phyloP scores from a whole-genome alignment of 2,329 filamentous ascomycete genomes.

The Diaporthe vaccinii region DNA sequence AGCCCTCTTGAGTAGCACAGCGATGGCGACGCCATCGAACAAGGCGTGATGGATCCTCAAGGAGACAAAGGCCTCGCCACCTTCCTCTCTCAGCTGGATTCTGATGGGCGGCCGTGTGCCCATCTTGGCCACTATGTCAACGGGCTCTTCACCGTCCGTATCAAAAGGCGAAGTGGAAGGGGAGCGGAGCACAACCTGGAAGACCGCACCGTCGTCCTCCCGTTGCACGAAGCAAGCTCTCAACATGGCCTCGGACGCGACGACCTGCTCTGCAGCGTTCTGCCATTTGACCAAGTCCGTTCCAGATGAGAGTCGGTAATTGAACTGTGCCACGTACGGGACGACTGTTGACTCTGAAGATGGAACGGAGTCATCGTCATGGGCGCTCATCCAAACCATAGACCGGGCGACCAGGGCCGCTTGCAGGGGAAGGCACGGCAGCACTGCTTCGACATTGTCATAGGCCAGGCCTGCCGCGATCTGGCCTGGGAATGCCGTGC shows the following conservation, averaged over 20 bases:
- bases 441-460: conserved; percentile 36
- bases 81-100: conserved; percentile 24
- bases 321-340: conserved; percentile 44
- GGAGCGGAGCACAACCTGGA: conserved; percentile 43
- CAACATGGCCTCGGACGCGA: conserved; percentile 43
- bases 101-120: conserved; percentile 36
- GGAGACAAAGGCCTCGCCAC: conserved; percentile 37
- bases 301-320: conserved; percentile 40
- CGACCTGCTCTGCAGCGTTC: conserved; percentile 34
- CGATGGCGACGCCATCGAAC: conserved; percentile 44
- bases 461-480: conserved; percentile 32
- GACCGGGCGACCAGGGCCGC: conserved; percentile 52
- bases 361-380: neutral
- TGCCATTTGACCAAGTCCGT: conserved; percentile 42
- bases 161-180: conserved; percentile 37
- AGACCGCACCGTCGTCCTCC: conserved; percentile 42
- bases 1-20: conserved; percentile 37
- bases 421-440: conserved; percentile 43
- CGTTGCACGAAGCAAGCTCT: conserved; percentile 44
- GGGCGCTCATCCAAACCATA: conserved; percentile 42
- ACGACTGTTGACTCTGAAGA: conserved; percentile 20
- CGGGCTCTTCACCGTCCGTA: conserved; percentile 4
- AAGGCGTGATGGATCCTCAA: conserved; percentile 45
- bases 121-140: conserved; percentile 38
- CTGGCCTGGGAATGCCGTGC: neutral